Evolutionary conservation across 2,329 filamentous ascomycete genomes (phyloP), one percentile per base, ranked within the genome.

Genomic region (Aspergillus awamori): DNA sequence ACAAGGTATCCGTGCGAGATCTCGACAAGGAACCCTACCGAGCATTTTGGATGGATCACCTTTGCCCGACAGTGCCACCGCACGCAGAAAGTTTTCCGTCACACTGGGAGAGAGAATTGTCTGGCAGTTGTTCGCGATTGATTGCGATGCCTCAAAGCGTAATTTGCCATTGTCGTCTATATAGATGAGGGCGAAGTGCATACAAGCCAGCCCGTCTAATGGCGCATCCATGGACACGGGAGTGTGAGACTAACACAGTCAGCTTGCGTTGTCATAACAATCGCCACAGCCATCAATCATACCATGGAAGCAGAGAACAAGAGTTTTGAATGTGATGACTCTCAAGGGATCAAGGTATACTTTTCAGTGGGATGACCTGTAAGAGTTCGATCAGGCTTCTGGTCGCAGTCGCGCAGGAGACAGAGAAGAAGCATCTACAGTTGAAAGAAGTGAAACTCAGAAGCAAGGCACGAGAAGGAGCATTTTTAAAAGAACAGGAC

Each of bases 121-220:
- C 28, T 74, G 66, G 22, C 67, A 69, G 39, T 66, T 72, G 17
- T 69, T 63, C 7, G 67, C 69, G 33, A 75, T 65, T 7, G 72
- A 75, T 1, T 65, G 65, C 10, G 72, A 75, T 8, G 72, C 66
- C 56, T 69, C 67, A 28, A 74, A 69, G 22, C 71, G 67, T 11
- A 75, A 66, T 52, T 74, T 72, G 5, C 72, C 72, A 53, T 65
- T 62, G 28, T 67, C 62, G 51, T 74, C 71, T 30, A 73, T 68
- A 45, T 74, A 75, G 26, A 75, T 72, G 15, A 75, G 62, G 48
- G 72, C 72, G 66, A 70, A 75, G 57, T 75, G 72, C 7, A 66
- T 60, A 56, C 65, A 72, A 4, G 61, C 59, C 56, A 67, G 58
- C 15, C 65, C 67, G 39, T 67, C 66, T 39, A 63, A 63, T 39